A percentile compares a stretch with the other conserved stretches of the same genome.
phyloP scores from a whole-genome alignment of 2,329 filamentous ascomycete species.

The Colletotrichum nymphaeae region DNA sequence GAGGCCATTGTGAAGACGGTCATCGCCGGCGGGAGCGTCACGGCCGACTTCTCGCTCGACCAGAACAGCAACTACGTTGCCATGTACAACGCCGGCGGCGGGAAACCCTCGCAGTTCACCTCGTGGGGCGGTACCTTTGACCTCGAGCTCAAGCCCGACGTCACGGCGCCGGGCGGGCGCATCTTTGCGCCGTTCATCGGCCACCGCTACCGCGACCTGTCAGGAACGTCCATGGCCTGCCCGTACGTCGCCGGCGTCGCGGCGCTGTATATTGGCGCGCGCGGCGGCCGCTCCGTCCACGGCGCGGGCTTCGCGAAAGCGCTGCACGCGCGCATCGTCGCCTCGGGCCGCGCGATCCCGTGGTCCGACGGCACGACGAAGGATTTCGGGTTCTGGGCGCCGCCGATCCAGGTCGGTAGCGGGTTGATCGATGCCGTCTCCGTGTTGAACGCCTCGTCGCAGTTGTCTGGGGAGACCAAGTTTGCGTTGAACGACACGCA shows the following conservation, averaged over 20 bases:
- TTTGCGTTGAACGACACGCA: slow-evolving; percentile 55
- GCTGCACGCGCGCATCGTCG: slow-evolving; percentile 34
- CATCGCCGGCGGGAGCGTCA: slow-evolving; percentile 44
- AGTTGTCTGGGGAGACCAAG: slow-evolving; percentile 51
- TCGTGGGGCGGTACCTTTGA: slow-evolving; percentile 59
- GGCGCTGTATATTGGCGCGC: slow-evolving; percentile 55
- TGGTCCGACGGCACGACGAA: slow-evolving; percentile 28
- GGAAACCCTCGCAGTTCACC: slow-evolving; percentile 58
- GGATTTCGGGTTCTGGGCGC: slow-evolving; percentile 41
- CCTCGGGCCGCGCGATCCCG: slow-evolving; percentile 30
- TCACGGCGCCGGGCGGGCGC: slow-evolving; percentile 60
- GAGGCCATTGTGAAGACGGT: slow-evolving; percentile 45
- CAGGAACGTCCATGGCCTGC: slow-evolving; percentile 67
- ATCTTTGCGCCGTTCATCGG: slow-evolving; percentile 62
- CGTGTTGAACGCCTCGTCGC: slow-evolving; percentile 20
- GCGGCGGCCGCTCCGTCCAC: slow-evolving; percentile 53
- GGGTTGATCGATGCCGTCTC: slow-evolving; percentile 50
- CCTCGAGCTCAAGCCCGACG: slow-evolving; percentile 61
- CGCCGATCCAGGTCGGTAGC: slow-evolving; percentile 52
- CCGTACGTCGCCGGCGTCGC: slow-evolving; percentile 64
- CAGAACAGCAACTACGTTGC: slow-evolving; percentile 22
- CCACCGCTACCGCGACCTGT: slow-evolving; percentile 56
- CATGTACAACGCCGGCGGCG: slow-evolving; percentile 43
- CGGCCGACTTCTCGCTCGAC: slow-evolving; percentile 40
- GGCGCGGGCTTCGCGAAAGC: slow-evolving; percentile 35